These are phyloP conservation scores for Zygnema circumcarinatum DNA, from an alignment of 139 green algal genomes.

Conservation along the genomic window DNA sequence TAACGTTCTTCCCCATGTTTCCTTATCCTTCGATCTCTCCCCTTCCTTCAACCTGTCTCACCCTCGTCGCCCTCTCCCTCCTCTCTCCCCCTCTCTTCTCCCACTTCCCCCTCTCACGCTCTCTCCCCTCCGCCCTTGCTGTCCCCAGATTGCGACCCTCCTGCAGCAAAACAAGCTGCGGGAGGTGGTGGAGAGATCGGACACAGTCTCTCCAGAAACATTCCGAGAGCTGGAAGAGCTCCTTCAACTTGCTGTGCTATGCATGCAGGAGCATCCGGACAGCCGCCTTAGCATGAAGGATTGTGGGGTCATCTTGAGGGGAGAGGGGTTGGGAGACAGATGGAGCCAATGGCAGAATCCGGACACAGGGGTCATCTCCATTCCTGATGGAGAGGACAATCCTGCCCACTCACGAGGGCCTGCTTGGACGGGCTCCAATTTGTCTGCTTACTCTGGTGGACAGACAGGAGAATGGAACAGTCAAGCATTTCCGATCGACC, in stretches of 20 bases:
- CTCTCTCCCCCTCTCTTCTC: too few relatives aligned
- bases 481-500: not conserved
- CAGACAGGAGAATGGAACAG: not conserved
- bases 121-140: too few relatives aligned
- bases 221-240: not conserved
- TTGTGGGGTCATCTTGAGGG: not conserved
- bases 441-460: not conserved
- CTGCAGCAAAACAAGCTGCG: not conserved
- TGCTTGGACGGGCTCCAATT: not conserved
- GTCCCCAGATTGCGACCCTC: not conserved
- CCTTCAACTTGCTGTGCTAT: conserved; percentile 8
- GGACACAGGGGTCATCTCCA: not conserved
- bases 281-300: not conserved
- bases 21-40: too few relatives aligned
- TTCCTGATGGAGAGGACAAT: not conserved
- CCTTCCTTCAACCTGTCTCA: too few relatives aligned
- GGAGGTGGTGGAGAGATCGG: not conserved
- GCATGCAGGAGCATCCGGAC: conserved; percentile 8
- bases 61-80: too few relatives aligned
- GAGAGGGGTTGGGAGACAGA: conserved; percentile 8
- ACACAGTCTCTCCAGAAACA: not conserved
- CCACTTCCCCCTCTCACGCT: too few relatives aligned
- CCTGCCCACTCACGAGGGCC: not conserved
- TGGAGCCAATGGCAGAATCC: conserved; percentile 18
- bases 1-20: too few relatives aligned